Evolutionary conservation across 148 eudicot genomes (phyloP).

Genomic region (Suaeda aralocaspica): DNA sequence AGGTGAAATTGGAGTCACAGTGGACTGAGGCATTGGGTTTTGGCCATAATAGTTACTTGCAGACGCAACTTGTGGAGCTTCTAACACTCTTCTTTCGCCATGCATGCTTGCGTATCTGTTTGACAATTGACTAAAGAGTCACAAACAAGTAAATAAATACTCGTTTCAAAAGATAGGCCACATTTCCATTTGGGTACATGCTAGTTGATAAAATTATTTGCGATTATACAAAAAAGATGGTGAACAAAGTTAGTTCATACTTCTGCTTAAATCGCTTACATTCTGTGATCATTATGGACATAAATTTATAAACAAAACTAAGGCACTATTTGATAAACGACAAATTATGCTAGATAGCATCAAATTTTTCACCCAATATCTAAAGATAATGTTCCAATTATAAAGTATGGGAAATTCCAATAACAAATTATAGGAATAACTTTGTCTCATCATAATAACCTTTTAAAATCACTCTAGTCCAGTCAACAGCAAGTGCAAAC

Average conservation of each 20-base stretch:
- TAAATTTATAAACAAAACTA: not conserved
- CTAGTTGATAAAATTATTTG: not conserved
- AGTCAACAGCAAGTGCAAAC: not conserved
- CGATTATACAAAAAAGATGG: not conserved
- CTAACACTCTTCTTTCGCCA: not conserved
- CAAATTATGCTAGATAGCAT: not conserved
- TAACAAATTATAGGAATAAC: not conserved
- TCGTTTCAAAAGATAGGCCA: not conserved
- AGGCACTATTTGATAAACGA: not conserved
- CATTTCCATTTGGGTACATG: not conserved
- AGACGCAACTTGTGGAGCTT: constrained; percentile 7
- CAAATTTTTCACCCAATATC: not conserved
- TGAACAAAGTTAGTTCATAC: not conserved
- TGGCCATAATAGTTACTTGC: constrained; percentile 18
- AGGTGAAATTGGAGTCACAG: constrained; percentile 4
- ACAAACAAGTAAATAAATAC: not conserved
- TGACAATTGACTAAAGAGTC: constrained; percentile 9
- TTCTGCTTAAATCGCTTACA: not conserved
- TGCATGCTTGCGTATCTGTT: constrained; percentile 18
- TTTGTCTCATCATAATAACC: not conserved
- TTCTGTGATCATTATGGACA: not conserved
- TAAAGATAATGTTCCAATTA: not conserved
- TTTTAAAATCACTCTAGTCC: not conserved
- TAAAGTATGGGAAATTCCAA: too few species aligned
- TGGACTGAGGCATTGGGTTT: not conserved